Evolutionary conservation across 2,329 filamentous ascomycete genomes (phyloP), one percentile per base, ranked within the genome.

Genomic region (Aspergillus sergii): DNA sequence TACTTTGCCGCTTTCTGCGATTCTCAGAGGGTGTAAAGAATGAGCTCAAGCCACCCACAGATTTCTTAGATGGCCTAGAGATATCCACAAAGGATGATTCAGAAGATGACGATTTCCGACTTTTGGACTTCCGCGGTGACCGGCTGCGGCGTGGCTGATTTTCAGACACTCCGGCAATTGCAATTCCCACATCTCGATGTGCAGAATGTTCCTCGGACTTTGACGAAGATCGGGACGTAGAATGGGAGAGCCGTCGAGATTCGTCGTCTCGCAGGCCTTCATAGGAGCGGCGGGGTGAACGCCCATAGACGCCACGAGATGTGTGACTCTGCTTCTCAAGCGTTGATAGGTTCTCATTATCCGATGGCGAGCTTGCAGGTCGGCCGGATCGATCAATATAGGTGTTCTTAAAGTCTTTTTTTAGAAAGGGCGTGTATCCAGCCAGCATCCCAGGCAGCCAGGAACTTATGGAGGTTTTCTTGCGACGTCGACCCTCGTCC

Each of bases 71-170:
- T 54, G 82, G 79, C 45, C 83, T 83, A 56, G 89, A 91, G 58
- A 92, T 88, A 70, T 92, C 89, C 59, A 91, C 77, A 61, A 88
- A 82, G 1, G 88, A 90, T 19, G 83, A 84, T 19, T 84, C 84
- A 43, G 83, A 87, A 61, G 82, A 86, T 26, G 82, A 85, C n/a
- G 69, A 74, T 64, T 75, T 79, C 66, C 68, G 72, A 58, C 61
- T 67, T 45, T 72, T 73, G 10, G 59, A 43, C 54, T 73, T 76
- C 21, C 71, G 73, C 8, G 75, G 74, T 8, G 80, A 81, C 39
- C 69, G 74, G 57, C 74, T 79, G 23, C 77, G 74, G 32, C 60
- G 70, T 12, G 70, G 70, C 59, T 72, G 72, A 12, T 69, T 65
- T 57, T 69, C 68, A 45, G 72, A 71, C 23, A 71, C 74, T 41